Conservation (phyloP, 83 land plant species). For the Picea abies region DNA sequence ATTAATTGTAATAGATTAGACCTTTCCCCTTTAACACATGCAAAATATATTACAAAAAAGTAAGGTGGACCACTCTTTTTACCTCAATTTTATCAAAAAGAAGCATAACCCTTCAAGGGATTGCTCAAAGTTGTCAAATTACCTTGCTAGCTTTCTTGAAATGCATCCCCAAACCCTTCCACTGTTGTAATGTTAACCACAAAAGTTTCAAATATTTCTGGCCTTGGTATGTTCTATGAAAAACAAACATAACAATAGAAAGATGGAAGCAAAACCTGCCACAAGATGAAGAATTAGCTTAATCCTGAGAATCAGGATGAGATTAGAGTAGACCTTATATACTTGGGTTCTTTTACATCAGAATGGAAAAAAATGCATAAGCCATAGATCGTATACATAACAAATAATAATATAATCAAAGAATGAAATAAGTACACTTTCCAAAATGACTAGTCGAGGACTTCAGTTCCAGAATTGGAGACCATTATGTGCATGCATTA, state of each 20-base stretch:
- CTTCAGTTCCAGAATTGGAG: not conserved
- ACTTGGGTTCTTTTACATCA: not conserved
- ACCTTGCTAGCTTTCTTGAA: constrained; percentile 62
- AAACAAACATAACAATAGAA: constrained; percentile 59
- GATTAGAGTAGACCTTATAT: not conserved
- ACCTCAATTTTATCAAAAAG: constrained; percentile 74
- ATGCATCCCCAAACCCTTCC: constrained; percentile 21
- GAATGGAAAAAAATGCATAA: too few species aligned
- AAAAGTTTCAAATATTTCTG: not conserved
- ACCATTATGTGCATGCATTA: not conserved
- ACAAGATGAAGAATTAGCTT: constrained; percentile 4
- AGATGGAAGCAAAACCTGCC: constrained; percentile 95
- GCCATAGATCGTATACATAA: too few species aligned
- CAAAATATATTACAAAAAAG: not conserved
- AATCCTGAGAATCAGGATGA: not conserved
- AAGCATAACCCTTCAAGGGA: constrained; percentile 56
- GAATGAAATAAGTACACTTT: not conserved
- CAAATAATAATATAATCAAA: too few species aligned
- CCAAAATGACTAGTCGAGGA: not conserved
- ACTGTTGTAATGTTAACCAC: not conserved
- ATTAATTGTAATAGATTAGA: not conserved
- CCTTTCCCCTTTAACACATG: not conserved
- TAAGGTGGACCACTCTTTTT: not conserved
- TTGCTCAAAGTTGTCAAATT: constrained; percentile 54
- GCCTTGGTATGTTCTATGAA: not conserved